phyloP scores from a whole-genome alignment of 2,329 filamentous ascomycete genomes.

The Microcyclospora tardicrescens region DNA sequence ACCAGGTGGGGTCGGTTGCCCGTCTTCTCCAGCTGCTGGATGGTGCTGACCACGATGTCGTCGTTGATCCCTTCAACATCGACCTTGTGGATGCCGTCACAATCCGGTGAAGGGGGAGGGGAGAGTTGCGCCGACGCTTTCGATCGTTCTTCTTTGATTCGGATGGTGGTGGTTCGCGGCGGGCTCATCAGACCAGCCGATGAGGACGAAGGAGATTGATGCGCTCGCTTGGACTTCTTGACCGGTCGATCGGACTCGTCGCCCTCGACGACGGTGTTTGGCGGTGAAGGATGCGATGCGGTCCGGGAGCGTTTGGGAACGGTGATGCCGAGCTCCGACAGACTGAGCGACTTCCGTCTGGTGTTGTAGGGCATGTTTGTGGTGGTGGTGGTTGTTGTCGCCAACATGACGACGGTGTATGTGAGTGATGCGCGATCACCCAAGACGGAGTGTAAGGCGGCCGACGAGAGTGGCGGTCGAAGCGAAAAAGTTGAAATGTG shows the following conservation, averaged over 20 bases:
- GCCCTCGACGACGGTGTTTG: slow-evolving; percentile 50
- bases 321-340: slow-evolving; percentile 86
- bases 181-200: slow-evolving; percentile 28
- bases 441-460: no score
- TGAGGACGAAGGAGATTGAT: slow-evolving; percentile 35
- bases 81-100: slow-evolving; percentile 42
- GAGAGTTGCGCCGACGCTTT: slow-evolving; percentile 52
- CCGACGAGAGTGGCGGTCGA: no score
- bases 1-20: slow-evolving; percentile 88
- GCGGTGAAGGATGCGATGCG: slow-evolving; percentile 40
- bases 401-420: no score
- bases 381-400: slow-evolving; percentile 1
- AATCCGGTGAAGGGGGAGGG: slow-evolving; percentile 62
- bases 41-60: slow-evolving; percentile 84
- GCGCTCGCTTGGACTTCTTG: slow-evolving; percentile 63
- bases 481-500: no score
- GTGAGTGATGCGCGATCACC: no score
- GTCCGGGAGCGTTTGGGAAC: slow-evolving; percentile 45
- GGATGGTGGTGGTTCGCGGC: slow-evolving; percentile 29
- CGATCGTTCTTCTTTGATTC: slow-evolving; percentile 37
- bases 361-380: slow-evolving; percentile 72
- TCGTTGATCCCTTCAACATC: slow-evolving; percentile 80
- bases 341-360: slow-evolving; percentile 84
- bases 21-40: slow-evolving; percentile 76
- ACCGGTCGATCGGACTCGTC: slow-evolving; percentile 39